Percentiles rank a stretch among this genome's conserved stretches.
Evolutionary conservation across 352 stramenopile genomes (phyloP).

Genomic region (Pelagophyceae sp.): DNA sequence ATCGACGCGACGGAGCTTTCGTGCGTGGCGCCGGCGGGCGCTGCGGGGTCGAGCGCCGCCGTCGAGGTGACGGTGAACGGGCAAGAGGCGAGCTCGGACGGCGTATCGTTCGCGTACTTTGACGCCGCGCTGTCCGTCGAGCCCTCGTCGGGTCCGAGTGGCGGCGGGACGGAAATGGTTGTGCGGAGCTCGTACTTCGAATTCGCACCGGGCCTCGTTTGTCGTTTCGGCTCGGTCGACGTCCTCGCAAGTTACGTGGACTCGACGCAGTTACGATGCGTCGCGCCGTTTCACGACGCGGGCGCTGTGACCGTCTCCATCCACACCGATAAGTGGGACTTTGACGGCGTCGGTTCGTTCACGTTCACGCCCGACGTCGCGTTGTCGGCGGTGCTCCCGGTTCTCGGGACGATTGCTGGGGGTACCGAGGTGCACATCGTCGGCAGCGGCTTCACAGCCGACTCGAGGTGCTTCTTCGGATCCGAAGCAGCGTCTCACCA

Average conservation of each 20-base stretch:
- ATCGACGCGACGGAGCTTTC: slow-evolving; percentile 38
- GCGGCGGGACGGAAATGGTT: slow-evolving; percentile 41
- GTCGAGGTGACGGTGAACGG: slow-evolving; percentile 73
- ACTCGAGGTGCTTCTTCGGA: not conserved
- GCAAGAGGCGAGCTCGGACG: slow-evolving; percentile 62
- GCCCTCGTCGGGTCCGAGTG: slow-evolving; percentile 42
- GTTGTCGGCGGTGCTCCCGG: not conserved
- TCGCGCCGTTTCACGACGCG: not conserved
- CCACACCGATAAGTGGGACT: slow-evolving; percentile 13
- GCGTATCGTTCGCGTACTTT: slow-evolving; percentile 58
- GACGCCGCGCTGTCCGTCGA: slow-evolving; percentile 32
- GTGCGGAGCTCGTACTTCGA: slow-evolving; percentile 25
- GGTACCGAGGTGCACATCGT: slow-evolving; percentile 23
- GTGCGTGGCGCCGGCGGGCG: slow-evolving; percentile 36
- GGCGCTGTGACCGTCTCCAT: not conserved
- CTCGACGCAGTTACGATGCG: slow-evolving; percentile 19
- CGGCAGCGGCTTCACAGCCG: slow-evolving; percentile 17
- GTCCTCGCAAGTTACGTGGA: slow-evolving; percentile 11
- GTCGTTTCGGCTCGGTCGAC: not conserved
- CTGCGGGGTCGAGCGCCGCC: slow-evolving; percentile 25
- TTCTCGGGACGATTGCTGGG: not conserved
- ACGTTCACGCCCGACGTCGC: not conserved
- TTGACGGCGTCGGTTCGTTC: not conserved
- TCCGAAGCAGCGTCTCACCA: not conserved
- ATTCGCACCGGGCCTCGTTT: slow-evolving; percentile 12